Conservation (phyloP, 768 basidiomycete genomes). For the Rhizopogon sp. region DNA sequence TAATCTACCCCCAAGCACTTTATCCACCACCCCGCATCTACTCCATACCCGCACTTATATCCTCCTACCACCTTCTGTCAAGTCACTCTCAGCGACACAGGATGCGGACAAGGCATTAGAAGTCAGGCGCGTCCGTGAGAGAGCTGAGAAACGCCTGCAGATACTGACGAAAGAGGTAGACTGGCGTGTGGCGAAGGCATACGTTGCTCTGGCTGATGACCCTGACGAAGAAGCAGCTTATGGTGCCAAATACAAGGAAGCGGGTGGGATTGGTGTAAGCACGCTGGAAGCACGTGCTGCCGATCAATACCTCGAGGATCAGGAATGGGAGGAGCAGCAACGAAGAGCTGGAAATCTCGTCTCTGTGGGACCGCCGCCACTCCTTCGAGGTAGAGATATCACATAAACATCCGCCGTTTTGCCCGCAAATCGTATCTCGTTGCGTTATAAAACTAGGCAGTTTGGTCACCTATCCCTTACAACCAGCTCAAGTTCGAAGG, state of each 20-base stretch:
- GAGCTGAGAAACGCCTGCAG: slow-evolving; percentile 58
- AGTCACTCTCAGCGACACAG: slow-evolving; percentile 22
- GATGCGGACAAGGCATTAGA: slow-evolving; percentile 35
- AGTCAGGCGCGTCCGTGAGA: slow-evolving; percentile 42
- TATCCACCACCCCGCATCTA: slow-evolving; percentile 68
- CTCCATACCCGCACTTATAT: slow-evolving; percentile 63
- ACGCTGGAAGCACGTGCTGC: slow-evolving; percentile 48
- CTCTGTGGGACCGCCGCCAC: neutral
- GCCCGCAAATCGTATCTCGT: too few relatives aligned
- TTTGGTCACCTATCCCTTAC: too few relatives aligned
- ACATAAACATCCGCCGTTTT: neutral
- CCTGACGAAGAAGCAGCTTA: slow-evolving; percentile 16
- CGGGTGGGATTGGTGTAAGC: slow-evolving; percentile 9
- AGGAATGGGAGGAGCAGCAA: slow-evolving; percentile 56
- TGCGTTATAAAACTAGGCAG: too few relatives aligned
- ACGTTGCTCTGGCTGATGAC: slow-evolving; percentile 60
- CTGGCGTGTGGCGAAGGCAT: slow-evolving; percentile 60
- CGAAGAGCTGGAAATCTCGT: slow-evolving; percentile 23
- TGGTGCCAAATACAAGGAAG: slow-evolving; percentile 21
- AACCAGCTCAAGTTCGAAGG: too few relatives aligned
- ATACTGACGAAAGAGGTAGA: slow-evolving; percentile 66
- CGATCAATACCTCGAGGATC: slow-evolving; percentile 59
- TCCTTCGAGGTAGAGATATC: neutral
- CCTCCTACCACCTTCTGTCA: slow-evolving; percentile 41
- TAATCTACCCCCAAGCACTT: slow-evolving; percentile 55